phyloP scores from a whole-genome alignment of 2,329 filamentous ascomycete genomes.

The Trichoderma sp. region DNA sequence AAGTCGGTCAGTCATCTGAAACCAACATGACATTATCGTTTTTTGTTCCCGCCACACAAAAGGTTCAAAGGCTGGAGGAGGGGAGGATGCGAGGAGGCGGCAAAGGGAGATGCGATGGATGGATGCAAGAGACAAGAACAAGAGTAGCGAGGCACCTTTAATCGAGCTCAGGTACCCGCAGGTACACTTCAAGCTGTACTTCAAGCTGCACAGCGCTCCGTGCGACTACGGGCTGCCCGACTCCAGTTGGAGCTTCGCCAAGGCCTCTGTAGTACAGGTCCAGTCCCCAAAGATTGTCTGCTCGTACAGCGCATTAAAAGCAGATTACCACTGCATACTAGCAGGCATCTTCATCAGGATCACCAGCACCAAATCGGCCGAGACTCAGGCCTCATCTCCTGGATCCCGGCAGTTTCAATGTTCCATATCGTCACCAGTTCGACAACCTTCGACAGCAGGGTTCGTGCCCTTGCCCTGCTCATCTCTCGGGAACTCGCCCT shows the following conservation, averaged over 20 bases:
- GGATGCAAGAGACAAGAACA: conserved; percentile 3
- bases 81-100: not conserved
- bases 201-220: not conserved
- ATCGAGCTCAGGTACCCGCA: not conserved
- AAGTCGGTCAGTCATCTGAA: not conserved
- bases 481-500: not conserved
- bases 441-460: not conserved
- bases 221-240: not conserved
- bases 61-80: not conserved
- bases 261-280: not conserved
- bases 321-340: not conserved
- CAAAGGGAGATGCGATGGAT: not conserved
- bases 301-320: not conserved
- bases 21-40: not conserved
- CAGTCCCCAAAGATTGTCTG: not conserved
- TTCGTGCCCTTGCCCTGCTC: not conserved
- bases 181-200: not conserved
- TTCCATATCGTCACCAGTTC: conserved; percentile 21
- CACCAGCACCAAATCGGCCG: not conserved
- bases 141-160: not conserved
- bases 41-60: not conserved
- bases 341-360: conserved; percentile 1
- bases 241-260: not conserved
- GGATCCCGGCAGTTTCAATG: conserved; percentile 3
- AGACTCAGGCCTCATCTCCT: conserved; percentile 6